Base-by-base conservation (phyloP, 192 early-diverging fungal genomes). In the Coemansia guatemalensis region DNA sequence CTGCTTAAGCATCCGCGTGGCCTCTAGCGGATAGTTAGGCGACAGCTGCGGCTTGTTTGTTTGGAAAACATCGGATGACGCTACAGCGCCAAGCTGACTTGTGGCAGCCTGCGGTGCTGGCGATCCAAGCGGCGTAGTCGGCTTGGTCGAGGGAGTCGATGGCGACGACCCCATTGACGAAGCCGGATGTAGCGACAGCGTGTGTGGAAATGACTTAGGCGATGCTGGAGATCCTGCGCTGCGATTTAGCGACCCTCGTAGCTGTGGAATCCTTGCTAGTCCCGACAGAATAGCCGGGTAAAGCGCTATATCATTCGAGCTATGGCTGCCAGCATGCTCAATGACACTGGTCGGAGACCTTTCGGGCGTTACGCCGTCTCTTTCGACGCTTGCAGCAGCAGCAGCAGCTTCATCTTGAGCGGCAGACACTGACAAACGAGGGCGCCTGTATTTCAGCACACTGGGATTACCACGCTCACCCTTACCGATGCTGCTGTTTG, bases 1-100 rank as follows among this genome's bases (percentile, higher is more conserved):
- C 58, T 68, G 72, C 12, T 58, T 66, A 52, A 80, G 72, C 68
- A 80, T 74, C 1, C 78, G 72, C 22, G 78, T 58, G 8, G 78
- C 78, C 49, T 80, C 78, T 0, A 69, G 65, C 6, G 78, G 77
- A 44, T 60, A 73, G 51, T 80, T 71, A 39, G 71, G 64, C 56
- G 67, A 69, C 48, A 52, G 9, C 29, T 62, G 39, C 12, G 27
- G 21, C 0, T 52, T 23, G 33, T n/a, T 75, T 26, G 26, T 17
- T 22, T 17, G 66, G 4, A 30, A 56, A 25, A 21, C 24, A 39
- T 69, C 73, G 0, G 62, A 22, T n/a, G 54, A 12, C 6, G 67
- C 55, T 24, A 58, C 60, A 9, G 65, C 56, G 35, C 39, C 61
- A 8, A 75, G 63, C 25, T 64, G 53, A 30, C 62, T 75, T 25